These are phyloP conservation scores for Rhizopus sp. DNA, from an alignment of 371 early-diverging fungal genomes.

Conservation along the genomic window DNA sequence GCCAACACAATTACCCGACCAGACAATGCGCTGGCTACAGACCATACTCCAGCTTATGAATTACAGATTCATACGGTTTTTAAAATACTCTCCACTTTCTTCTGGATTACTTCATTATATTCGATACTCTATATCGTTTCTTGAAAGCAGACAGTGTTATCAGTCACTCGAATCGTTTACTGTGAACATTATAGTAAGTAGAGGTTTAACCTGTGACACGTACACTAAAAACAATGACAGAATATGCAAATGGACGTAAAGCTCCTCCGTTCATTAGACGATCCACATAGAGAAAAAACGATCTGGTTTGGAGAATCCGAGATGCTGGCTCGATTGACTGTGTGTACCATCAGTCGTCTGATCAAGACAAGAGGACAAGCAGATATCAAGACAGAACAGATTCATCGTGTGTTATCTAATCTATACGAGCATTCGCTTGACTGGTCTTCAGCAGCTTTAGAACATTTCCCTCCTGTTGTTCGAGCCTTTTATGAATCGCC, in stretches of 20 bases:
- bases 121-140: constrained; percentile 60
- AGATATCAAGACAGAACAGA: constrained; percentile 60
- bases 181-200: constrained; percentile 56
- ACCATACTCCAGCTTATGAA: constrained; percentile 78
- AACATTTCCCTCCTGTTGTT: constrained; percentile 59
- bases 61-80: constrained; percentile 61
- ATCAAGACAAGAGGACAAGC: constrained; percentile 66
- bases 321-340: constrained; percentile 60
- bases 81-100: constrained; percentile 52
- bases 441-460: constrained; percentile 58
- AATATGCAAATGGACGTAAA: constrained; percentile 65
- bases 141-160: constrained; percentile 70
- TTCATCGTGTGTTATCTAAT: constrained; percentile 52
- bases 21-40: constrained; percentile 73
- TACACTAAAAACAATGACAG: constrained; percentile 23
- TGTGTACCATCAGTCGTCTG: constrained; percentile 59
- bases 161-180: constrained; percentile 66
- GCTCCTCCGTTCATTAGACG: constrained; percentile 59
- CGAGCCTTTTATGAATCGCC: constrained; percentile 48
- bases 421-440: constrained; percentile 56
- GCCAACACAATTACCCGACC: constrained; percentile 41
- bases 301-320: constrained; percentile 74
- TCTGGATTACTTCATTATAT: constrained; percentile 63
- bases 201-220: background rate
- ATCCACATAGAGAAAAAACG: constrained; percentile 59